Conservation (phyloP, 495 filamentous ascomycete genomes). For the Hypoxylon intermedium region DNA sequence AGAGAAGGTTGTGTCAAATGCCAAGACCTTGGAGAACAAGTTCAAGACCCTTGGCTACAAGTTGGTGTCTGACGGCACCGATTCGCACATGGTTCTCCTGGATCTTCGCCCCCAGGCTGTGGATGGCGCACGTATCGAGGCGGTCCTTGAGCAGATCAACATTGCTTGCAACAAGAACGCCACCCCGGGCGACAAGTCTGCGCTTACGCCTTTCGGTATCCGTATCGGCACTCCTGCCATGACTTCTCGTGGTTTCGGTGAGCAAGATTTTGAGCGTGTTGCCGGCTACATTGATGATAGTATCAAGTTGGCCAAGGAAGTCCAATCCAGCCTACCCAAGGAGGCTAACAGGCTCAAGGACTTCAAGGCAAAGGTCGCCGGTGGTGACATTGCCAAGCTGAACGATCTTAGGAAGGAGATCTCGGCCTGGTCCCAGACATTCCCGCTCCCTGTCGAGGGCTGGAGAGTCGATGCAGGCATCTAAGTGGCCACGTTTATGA, state of each 20-base stretch:
- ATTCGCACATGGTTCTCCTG: conserved; percentile 98
- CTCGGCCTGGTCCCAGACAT: conserved; percentile 81
- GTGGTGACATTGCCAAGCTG: conserved; percentile 79
- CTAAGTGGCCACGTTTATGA: conserved; percentile 40
- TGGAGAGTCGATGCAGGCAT: conserved; percentile 61
- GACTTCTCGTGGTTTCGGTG: conserved; percentile 92
- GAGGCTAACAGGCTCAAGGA: conserved; percentile 99
- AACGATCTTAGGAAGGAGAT: conserved; percentile 87
- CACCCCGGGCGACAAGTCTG: conserved; percentile 97
- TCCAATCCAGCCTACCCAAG: conserved; percentile 87
- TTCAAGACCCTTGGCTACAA: conserved; percentile 86
- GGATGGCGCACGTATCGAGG: conserved; percentile 95
- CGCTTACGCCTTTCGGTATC: conserved; percentile 91
- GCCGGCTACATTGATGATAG: conserved; percentile 84
- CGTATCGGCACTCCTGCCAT: conserved; percentile 97
- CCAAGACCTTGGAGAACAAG: conserved; percentile 83
- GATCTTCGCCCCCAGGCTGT: conserved; percentile 81
- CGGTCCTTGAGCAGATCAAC: conserved; percentile 95
- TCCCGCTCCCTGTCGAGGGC: conserved; percentile 88
- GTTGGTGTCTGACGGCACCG: conserved; percentile 94
- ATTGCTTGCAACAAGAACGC: conserved; percentile 99
- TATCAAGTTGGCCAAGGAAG: conserved; percentile 81
- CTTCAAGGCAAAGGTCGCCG: conserved; percentile 90
- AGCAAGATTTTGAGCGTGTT: conserved; percentile 91
- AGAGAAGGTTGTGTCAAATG: conserved; percentile 88